Base-by-base conservation (phyloP, 2,329 filamentous ascomycete species). In the Aspergillus amoenus region DNA sequence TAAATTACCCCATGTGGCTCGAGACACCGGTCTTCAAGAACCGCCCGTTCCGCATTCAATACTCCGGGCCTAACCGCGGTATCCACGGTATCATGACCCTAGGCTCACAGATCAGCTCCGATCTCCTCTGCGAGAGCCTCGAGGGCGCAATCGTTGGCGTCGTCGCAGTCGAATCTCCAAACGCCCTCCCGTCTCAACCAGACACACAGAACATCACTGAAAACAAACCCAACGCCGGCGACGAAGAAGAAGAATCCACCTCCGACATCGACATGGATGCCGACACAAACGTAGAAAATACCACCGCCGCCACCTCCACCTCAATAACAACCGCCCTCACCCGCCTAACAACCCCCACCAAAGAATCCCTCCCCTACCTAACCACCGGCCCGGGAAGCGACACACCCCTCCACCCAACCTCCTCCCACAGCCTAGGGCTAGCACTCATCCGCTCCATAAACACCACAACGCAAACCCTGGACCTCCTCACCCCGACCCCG, bases 121-220 rank as follows among this genome's bases (percentile, higher is more conserved):
- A 77, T 15, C 76, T 80, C 41, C 70, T 86, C 2, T 63, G 72
- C 11, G 79, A 82, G 58, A 74, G 81, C 3, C 71, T 87, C 18
- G 79, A 84, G 43, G 84, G 83, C 41, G 72, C 79, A 4, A 65
- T 85, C 8, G 78, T 86, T 11, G 81, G 81, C 5, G 72, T 87
- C 30, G 75, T 84, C 1, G 75, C 77, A 1, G 68, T 82, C 3
- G 78, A 82, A 55, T 74, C 76, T 5, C 63, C 72, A 0, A 64
- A 60, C 41, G 71, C 72, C 8, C 66, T 77, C 4, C 55, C 30
- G 47, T 49, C n/a, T 24, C 44, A 37, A 22, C 30, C 15, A 22
- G 15, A 12, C 24, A 4, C 17, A 8, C 7, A n/a, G 5, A 17
- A 37, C 4, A 18, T 30, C 6, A 5, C 13, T 4, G n/a, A 37